These are phyloP conservation scores for Vigna angularis DNA, from an alignment of 306 rosid species.

Conservation along the genomic window DNA sequence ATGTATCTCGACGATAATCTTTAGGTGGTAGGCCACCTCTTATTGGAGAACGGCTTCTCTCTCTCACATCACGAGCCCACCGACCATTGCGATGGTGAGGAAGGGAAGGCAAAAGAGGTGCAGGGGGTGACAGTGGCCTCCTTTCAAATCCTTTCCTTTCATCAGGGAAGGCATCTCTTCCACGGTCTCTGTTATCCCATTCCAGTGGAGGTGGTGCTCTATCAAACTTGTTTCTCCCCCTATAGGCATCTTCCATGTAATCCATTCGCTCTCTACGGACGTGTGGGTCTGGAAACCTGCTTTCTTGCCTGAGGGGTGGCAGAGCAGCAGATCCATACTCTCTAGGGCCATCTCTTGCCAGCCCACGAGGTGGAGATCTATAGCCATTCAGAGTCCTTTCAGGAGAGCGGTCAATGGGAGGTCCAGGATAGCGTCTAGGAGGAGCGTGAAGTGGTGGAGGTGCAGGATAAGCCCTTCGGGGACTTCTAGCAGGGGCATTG, in stretches of 20 bases:
- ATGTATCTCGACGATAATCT: slow-evolving; percentile 65
- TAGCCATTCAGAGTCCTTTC: slow-evolving; percentile 75
- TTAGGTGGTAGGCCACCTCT: slow-evolving; percentile 71
- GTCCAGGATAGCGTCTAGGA: slow-evolving; percentile 77
- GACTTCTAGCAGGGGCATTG: slow-evolving; percentile 68
- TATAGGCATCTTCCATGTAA: slow-evolving; percentile 66
- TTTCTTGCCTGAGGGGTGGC: slow-evolving; percentile 76
- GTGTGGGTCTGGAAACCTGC: slow-evolving; percentile 70
- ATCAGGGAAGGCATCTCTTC: slow-evolving; percentile 67
- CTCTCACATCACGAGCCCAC: slow-evolving; percentile 66
- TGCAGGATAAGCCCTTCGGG: slow-evolving; percentile 75
- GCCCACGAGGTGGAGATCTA: slow-evolving; percentile 86
- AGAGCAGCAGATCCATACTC: slow-evolving; percentile 72
- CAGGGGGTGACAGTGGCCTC: slow-evolving; percentile 74
- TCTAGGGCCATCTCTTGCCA: slow-evolving; percentile 79
- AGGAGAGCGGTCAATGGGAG: slow-evolving; percentile 74
- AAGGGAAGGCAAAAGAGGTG: slow-evolving; percentile 51
- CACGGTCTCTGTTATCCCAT: slow-evolving; percentile 71
- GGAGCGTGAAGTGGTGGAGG: slow-evolving; percentile 70
- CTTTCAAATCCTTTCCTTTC: slow-evolving; percentile 83
- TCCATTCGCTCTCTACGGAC: slow-evolving; percentile 69
- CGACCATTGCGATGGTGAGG: slow-evolving; percentile 68
- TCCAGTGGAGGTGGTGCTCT: slow-evolving; percentile 70
- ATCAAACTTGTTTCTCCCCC: slow-evolving; percentile 81
- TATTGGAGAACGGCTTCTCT: slow-evolving; percentile 82